A percentile compares a stretch with the other conserved stretches of the same genome.
Conservation (phyloP, 2,329 filamentous ascomycete species). For the Podosphaera leucotricha region DNA sequence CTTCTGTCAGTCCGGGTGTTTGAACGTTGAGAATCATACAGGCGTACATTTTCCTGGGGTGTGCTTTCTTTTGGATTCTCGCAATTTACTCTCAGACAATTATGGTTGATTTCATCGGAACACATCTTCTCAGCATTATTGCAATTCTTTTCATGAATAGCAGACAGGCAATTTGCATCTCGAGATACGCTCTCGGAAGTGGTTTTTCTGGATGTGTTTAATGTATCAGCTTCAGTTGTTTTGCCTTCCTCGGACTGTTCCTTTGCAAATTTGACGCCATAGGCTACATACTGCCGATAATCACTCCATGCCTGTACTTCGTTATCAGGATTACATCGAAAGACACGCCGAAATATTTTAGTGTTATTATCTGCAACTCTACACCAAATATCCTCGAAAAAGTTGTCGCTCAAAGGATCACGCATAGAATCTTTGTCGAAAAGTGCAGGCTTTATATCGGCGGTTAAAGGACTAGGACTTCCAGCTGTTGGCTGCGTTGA, state of each 20-base stretch:
- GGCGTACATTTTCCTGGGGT: constrained; percentile 7
- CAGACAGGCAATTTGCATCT: constrained; percentile 2
- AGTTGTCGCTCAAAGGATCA: constrained; percentile 61
- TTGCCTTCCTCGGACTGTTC: constrained; percentile 15
- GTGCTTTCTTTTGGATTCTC: constrained; percentile 12
- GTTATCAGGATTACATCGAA: constrained; percentile 90
- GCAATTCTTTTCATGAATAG: constrained; percentile 6
- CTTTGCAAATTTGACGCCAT: constrained; percentile 47
- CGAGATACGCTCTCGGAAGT: constrained; percentile 12
- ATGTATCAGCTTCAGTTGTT: constrained; percentile 13
- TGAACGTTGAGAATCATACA: constrained; percentile 5
- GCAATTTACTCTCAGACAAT: constrained; percentile 10
- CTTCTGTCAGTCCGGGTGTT: constrained; percentile 8
- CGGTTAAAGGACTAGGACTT: constrained; percentile 27
- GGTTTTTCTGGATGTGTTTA: constrained; percentile 14
- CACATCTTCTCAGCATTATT: constrained; percentile 11
- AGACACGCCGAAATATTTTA: constrained; percentile 76
- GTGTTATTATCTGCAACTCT: constrained; percentile 83
- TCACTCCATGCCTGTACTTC: constrained; percentile 85
- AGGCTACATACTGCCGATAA: constrained; percentile 37
- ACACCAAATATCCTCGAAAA: constrained; percentile 76
- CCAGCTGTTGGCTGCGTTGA: constrained; percentile 23
- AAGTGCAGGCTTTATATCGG: constrained; percentile 48
- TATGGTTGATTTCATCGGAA: constrained; percentile 3
- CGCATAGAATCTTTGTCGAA: constrained; percentile 85